Percentiles rank a stretch among this genome's conserved stretches.
Evolutionary conservation across 495 filamentous ascomycete genomes (phyloP).

Genomic region (Aspergillus taichungensis): DNA sequence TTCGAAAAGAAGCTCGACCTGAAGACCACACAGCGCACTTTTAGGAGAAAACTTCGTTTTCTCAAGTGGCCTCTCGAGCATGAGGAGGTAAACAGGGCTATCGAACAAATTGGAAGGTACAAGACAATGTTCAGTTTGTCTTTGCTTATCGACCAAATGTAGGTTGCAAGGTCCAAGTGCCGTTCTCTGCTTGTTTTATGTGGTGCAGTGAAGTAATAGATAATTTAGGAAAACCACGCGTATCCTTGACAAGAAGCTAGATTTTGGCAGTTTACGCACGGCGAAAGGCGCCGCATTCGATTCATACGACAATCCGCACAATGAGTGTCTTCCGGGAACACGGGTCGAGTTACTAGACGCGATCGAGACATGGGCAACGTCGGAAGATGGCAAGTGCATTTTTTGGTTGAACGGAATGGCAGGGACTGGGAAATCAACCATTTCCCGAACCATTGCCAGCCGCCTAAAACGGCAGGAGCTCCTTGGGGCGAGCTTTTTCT

Average conservation of each 20-base stretch:
- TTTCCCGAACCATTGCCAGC: constrained; percentile 18
- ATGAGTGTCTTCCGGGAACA: constrained; percentile 21
- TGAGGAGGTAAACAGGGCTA: constrained; percentile 26
- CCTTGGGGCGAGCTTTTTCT: constrained; percentile 38
- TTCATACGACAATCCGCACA: constrained; percentile 12
- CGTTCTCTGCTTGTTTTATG: not conserved
- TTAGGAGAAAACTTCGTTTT: constrained; percentile 26
- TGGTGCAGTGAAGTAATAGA: not conserved
- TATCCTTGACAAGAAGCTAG: constrained; percentile 1
- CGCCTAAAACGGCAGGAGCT: constrained; percentile 1
- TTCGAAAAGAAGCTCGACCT: constrained; percentile 27
- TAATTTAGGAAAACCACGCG: not conserved
- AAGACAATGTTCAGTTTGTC: constrained; percentile 26
- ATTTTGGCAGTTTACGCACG: not conserved
- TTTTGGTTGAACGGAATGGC: constrained; percentile 34
- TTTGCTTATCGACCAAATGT: constrained; percentile 34
- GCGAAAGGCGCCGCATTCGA: constrained; percentile 15
- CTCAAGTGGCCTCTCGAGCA: constrained; percentile 37
- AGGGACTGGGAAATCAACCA: constrained; percentile 33
- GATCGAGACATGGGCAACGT: constrained; percentile 17
- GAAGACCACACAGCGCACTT: constrained; percentile 11
- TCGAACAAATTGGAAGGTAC: constrained; percentile 24
- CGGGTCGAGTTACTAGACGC: constrained; percentile 18
- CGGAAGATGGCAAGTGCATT: constrained; percentile 13
- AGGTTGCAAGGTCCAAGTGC: constrained; percentile 6